These are phyloP conservation scores for Penicillium frequentans DNA, from an alignment of 2,329 filamentous ascomycete species.

Conservation along the genomic window DNA sequence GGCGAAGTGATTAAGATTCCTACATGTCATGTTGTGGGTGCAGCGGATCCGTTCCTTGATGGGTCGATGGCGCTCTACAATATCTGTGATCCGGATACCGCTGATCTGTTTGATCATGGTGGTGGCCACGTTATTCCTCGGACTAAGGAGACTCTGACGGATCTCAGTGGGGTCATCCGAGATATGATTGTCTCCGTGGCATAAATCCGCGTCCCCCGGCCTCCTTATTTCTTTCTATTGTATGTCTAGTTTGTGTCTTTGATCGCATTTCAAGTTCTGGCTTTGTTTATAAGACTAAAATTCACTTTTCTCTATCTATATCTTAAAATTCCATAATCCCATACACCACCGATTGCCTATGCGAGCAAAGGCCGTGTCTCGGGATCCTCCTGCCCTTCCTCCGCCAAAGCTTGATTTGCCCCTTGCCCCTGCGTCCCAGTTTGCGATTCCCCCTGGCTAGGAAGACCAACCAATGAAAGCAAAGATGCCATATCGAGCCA, in stretches of 20 bases:
- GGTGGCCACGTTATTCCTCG: slow-evolving; percentile 46
- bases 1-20: slow-evolving; percentile 22
- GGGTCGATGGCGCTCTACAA: slow-evolving; percentile 44
- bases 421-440: slow-evolving; percentile 1
- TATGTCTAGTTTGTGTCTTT: not conserved
- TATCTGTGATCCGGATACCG: slow-evolving; percentile 44
- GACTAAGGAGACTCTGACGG: slow-evolving; percentile 29
- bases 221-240: not conserved
- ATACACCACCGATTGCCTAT: not conserved
- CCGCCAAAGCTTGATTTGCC: not conserved
- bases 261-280: not conserved
- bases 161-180: slow-evolving; percentile 31
- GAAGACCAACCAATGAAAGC: not conserved
- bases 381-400: slow-evolving; percentile 9
- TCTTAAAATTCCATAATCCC: not conserved
- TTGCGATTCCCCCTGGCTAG: not conserved
- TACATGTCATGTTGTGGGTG: slow-evolving; percentile 34
- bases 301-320: not conserved
- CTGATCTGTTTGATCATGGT: slow-evolving; percentile 46
- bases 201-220: not conserved
- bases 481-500: not conserved
- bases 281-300: not conserved
- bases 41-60: slow-evolving; percentile 41
- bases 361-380: slow-evolving; percentile 31
- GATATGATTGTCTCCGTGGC: slow-evolving; percentile 15